Conservation (phyloP, 1,284 basidiomycete genomes). For the Moniliophthora roreri region DNA sequence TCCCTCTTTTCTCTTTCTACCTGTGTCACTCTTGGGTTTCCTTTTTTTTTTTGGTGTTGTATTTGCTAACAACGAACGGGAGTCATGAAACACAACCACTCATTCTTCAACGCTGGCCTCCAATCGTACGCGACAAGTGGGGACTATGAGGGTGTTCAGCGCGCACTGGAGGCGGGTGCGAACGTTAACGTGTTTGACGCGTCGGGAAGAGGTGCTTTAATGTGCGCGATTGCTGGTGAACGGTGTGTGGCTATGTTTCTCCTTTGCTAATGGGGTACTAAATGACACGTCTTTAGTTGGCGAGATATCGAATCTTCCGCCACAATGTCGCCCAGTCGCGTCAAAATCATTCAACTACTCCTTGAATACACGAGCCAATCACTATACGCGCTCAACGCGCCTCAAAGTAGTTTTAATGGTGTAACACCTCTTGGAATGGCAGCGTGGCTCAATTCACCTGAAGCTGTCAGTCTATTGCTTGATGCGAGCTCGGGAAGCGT, state of each 20-base stretch:
- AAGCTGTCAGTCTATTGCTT: conserved; percentile 56
- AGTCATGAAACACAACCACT: conserved; percentile 13
- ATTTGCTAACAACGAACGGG: conserved; percentile 2
- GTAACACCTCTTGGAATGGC: conserved; percentile 75
- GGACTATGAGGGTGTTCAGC: conserved; percentile 49
- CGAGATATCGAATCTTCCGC: conserved; percentile 58
- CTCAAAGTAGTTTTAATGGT: conserved; percentile 61
- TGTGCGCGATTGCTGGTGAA: conserved; percentile 68
- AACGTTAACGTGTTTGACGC: conserved; percentile 65
- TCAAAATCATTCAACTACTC: conserved; percentile 54
- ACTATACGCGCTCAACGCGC: conserved; percentile 67
- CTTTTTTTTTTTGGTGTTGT: not conserved
- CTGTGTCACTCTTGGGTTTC: not conserved
- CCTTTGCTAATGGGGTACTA: conserved; percentile 1
- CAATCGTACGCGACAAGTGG: conserved; percentile 59
- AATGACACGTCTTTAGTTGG: conserved; percentile 45
- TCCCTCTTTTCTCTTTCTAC: not conserved
- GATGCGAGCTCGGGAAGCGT: conserved; percentile 58
- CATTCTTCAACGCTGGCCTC: conserved; percentile 46
- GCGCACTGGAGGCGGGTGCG: conserved; percentile 56
- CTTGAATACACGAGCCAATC: conserved; percentile 55
- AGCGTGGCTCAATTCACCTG: conserved; percentile 65
- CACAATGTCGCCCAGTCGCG: conserved; percentile 52
- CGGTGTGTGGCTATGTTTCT: conserved; percentile 42
- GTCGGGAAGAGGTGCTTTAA: conserved; percentile 58